Base-by-base conservation (phyloP, 768 basidiomycete genomes). In the Galerina sulciceps region DNA sequence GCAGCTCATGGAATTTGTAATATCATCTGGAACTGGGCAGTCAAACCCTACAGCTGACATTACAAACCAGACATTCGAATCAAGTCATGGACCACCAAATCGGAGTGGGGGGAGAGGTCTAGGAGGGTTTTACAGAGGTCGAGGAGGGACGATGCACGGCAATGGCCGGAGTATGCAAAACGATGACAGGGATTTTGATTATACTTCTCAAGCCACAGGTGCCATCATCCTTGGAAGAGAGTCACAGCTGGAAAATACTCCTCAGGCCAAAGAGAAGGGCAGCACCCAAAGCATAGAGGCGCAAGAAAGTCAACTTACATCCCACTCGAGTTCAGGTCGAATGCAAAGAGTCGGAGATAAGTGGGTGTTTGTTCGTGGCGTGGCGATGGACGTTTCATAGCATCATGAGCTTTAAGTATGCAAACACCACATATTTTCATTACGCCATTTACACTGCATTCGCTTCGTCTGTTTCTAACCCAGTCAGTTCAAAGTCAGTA, bases 261-360 rank as follows among this genome's bases (percentile, higher is more conserved):
- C 14, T 31, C 23, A 20, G 47, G 41, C 64, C 57, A 34, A 40
- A 59, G 20, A 36, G 17, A 18, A 44, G n/a, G n/a, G n/a, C 54
- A 46, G 44, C 50, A 13, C 38, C 51, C 40, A 53, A 64, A 48
- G 61, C 58, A 60, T 57, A 61, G 26, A 65, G 54, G 37, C 61
- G 10, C 62, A 62, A 48, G 31, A 54, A 18, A 40, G 40, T 50
- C 52, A 51, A 26, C 40, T 9, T 40, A 23, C 52, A 26, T 48
- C 64, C n/a, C 55, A 35, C 34, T 55, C 54, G 40, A 69, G 72
- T 34, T 60, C 69, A 20, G 81, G 82, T 31, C 76, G 81, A 58
- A 91, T 91, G 89, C 84, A 86, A 73, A 83, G 79, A 64, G 76
- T 90, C 18, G 88, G 85, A 41, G 90, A 87, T 71, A 85, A 81